These are phyloP conservation scores for Candida anglica DNA, from an alignment of 805 yeast genomes.

Conservation along the genomic window DNA sequence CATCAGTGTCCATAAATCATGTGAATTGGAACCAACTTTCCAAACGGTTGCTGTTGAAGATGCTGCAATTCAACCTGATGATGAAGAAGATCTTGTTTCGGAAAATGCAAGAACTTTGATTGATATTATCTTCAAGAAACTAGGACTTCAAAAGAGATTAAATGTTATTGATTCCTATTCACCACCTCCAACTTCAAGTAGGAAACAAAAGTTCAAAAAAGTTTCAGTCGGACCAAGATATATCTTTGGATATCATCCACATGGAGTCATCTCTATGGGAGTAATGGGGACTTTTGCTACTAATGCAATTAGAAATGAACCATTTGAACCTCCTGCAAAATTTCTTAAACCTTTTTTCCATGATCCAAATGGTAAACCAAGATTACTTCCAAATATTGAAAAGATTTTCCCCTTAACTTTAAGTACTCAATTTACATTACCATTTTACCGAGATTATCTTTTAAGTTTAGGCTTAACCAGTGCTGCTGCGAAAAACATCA, in stretches of 20 bases:
- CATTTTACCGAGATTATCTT: slow-evolving; percentile 83
- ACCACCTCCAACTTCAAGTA: slow-evolving; percentile 7
- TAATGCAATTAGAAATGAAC: slow-evolving; percentile 39
- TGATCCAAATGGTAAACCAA: slow-evolving; percentile 69
- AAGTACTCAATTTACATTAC: slow-evolving; percentile 76
- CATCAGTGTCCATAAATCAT: slow-evolving; percentile 61
- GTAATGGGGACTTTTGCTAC: slow-evolving; percentile 82
- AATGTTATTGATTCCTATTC: slow-evolving; percentile 20
- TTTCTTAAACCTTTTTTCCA: slow-evolving; percentile 35
- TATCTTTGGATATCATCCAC: slow-evolving; percentile 93
- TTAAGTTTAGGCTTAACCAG: slow-evolving; percentile 79
- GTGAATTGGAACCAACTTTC: slow-evolving; percentile 71
- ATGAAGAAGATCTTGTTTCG: slow-evolving; percentile 39
- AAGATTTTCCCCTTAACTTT: slow-evolving; percentile 74
- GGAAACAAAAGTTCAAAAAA: slow-evolving; percentile 12
- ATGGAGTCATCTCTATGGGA: slow-evolving; percentile 92
- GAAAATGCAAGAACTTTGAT: slow-evolving; percentile 33
- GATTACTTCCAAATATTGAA: slow-evolving; percentile 77
- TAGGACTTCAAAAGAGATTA: slow-evolving; percentile 35
- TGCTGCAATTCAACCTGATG: slow-evolving; percentile 18
- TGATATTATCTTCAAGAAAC: slow-evolving; percentile 29
- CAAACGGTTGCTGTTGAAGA: slow-evolving; percentile 28
- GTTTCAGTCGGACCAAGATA: slow-evolving; percentile 65
- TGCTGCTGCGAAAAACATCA: slow-evolving; percentile 72
- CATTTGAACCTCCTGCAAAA: slow-evolving; percentile 31